Evolutionary conservation across 345 rosid species (phyloP), one percentile per base, ranked within the genome.

Genomic region (Orychophragmus violaceus): DNA sequence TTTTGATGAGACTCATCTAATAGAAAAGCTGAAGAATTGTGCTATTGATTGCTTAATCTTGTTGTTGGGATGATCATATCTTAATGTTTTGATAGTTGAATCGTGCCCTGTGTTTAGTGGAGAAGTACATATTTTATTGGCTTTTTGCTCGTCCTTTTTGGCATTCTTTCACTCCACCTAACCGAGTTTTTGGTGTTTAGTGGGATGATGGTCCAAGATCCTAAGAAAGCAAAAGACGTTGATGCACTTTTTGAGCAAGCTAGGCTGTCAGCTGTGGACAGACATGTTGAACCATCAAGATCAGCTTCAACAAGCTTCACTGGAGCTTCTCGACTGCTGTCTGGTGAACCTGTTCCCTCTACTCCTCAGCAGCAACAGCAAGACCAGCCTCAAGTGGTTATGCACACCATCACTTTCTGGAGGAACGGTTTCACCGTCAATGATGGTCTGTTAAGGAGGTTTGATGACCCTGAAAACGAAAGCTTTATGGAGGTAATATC

Each of bases 201-300:
- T 75, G 97, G 98, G 44, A 89, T 93, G 95, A 80, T 86, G 69
- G 91, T 89, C 42, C 91, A 87, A 76, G 98, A 86, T 80, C 97
- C 94, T 74, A 76, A 78, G 35, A 85, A 77, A 64, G 59, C 61
- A 2, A 80, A 82, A 45, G 84, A 86, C 33, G 91, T 81, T 37
- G 91, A 93, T 64, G 78, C 79, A 2, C 78, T 93, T 35, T 90
- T 94, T 28, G 70, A 75, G 53, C 87, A 85, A 73, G 97, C 95
- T 46, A 83, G 83, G 67, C 72, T 59, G 8, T 76, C 79, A 44
- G 97, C 86, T 39, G 95, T 84, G 51, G 96, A 90, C 10, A 80
- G 87, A 52, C 84, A 85, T 44, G 71, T 64, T 64, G 91, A 82
- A 8, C 74, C 80, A 62, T 76, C 93, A 46, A 83, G 94, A 41